Base-by-base conservation (phyloP, 2,329 filamentous ascomycete species). In the Hypomyces perniciosus region DNA sequence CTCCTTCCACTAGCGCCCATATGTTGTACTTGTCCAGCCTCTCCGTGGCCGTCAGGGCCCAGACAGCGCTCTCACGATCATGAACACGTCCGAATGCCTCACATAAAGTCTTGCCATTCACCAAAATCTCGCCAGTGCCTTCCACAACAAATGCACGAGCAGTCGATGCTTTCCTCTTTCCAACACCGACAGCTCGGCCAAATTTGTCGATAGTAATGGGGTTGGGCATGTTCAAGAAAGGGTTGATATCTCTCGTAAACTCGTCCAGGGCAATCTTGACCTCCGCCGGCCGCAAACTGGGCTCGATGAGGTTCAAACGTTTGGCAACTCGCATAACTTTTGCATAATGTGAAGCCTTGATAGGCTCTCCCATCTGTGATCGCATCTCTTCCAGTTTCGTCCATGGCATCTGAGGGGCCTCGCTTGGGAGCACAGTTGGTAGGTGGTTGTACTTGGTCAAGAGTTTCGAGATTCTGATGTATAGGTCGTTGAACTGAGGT, bases 11-110 rank as follows among this genome's bases (percentile, higher is more conserved):
- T 45, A 88, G 72, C 48, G 85, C 91, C 85, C 90, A 99, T 4
- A 96, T 83, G 64, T 99, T 99, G 76, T 99, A 99, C 70, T 96
- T 97, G 76, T 96, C 90, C 57, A 95, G 71, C 56, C 93, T 78
- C 40, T 86, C 77, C 27, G 90, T 95, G 45, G 83, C 79, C 62
- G 91, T 90, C 63, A 99, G 71, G 6, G 92, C 84, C 92, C 92
- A 99, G 4, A 96, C 74, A 3, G 89, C 92, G 65, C 90, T 96
- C 74, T 97, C 93, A 40, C 93, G 84, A 69, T 99, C 92, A 67
- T 99, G 92, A 46, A 96, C 71, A 34, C 93, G 84, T 33, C 85
- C 88, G 68, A 99, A 99, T 26, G 82, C 84, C 46, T 93, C 81
- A 46, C 79, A 80, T 51, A 99, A 73, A n/a, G 80, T 82, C 73